These are phyloP conservation scores for Leccinum subtestaceum DNA, from an alignment of 768 basidiomycete species.

Conservation along the genomic window DNA sequence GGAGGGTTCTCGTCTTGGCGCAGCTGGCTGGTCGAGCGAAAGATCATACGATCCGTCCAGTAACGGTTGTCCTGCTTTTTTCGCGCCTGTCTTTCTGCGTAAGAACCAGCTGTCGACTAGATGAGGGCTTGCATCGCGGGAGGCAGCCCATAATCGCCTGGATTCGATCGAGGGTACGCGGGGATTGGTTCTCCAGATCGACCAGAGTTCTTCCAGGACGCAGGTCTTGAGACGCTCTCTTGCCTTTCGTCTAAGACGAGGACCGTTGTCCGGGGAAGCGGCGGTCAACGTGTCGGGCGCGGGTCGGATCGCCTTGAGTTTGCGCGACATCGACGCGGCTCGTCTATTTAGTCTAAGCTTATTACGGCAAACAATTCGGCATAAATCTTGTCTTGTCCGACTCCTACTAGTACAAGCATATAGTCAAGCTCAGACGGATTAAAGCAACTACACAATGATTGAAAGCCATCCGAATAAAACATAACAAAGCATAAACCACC, in stretches of 20 bases:
- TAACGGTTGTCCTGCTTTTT: slow-evolving; percentile 21
- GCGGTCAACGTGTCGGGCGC: not conserved
- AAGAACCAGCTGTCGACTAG: slow-evolving; percentile 28
- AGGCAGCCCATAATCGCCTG: slow-evolving; percentile 26
- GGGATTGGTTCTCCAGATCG: slow-evolving; percentile 27
- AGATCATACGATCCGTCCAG: slow-evolving; percentile 23
- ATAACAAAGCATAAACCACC: no score
- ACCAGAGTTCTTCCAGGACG: slow-evolving; percentile 27
- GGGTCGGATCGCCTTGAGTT: not conserved
- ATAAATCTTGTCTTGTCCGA: no score
- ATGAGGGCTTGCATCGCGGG: slow-evolving; percentile 17
- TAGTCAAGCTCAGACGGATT: no score
- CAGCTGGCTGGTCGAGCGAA: slow-evolving; percentile 3
- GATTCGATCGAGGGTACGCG: slow-evolving; percentile 30
- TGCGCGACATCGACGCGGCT: slow-evolving; percentile 13
- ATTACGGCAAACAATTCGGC: no score
- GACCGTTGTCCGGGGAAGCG: not conserved
- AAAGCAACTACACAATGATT: no score
- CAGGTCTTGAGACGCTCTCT: slow-evolving; percentile 14
- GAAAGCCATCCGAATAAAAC: no score
- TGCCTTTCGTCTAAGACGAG: slow-evolving; percentile 2
- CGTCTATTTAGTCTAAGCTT: not conserved
- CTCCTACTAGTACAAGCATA: no score
- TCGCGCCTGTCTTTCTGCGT: slow-evolving; percentile 25
- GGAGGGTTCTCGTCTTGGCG: slow-evolving; percentile 14